Evolutionary conservation across 305 asterid species (phyloP).

Genomic region (Fraxinus angustifolia): DNA sequence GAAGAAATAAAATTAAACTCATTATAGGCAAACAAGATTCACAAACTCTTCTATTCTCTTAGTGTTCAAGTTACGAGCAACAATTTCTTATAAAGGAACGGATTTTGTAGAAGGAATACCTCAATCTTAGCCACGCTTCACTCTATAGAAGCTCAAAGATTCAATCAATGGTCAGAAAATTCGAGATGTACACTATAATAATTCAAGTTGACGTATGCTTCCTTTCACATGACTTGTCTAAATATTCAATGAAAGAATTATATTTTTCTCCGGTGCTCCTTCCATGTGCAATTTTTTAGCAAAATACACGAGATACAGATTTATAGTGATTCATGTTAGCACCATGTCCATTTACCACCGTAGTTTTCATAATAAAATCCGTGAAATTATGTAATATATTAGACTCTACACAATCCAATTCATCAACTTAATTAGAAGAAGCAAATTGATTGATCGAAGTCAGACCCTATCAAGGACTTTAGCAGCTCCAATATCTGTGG

Average conservation of each 20-base stretch:
- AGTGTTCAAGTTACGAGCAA: background rate
- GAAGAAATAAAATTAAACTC: background rate
- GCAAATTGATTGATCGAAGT: background rate
- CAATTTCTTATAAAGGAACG: background rate
- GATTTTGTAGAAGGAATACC: background rate
- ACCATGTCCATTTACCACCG: too few relatives aligned
- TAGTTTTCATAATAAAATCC: too few relatives aligned
- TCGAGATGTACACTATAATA: background rate
- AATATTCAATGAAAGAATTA: background rate
- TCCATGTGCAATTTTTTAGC: background rate
- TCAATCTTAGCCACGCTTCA: background rate
- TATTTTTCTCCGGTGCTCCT: background rate
- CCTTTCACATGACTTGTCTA: background rate
- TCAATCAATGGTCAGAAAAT: background rate
- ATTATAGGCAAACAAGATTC: background rate
- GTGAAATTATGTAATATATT: too few relatives aligned
- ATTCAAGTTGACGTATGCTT: background rate
- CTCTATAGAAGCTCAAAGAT: background rate
- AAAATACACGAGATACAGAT: background rate
- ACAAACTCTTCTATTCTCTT: background rate
- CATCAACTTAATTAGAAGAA: too few relatives aligned
- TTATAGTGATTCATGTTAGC: too few relatives aligned
- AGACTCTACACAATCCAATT: too few relatives aligned
- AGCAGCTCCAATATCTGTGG: background rate
- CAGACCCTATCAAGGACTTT: background rate